Base-by-base conservation (phyloP, 495 filamentous ascomycete species). In the Peziza echinospora region DNA sequence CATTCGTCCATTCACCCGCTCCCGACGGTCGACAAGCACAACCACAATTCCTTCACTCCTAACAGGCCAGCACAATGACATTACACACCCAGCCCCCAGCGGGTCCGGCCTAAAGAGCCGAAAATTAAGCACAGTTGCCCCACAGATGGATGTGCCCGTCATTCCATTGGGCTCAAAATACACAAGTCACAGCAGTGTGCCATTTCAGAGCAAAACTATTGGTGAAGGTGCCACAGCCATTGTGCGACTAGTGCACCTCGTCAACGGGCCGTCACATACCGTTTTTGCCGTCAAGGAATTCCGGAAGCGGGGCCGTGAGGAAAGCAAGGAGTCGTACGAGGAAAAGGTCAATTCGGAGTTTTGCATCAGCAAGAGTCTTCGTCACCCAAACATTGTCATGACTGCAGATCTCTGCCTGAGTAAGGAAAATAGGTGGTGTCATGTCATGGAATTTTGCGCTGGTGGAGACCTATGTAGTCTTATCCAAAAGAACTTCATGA, bases 371-470 rank as follows among this genome's bases (percentile, higher is more conserved):
- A 80, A 80, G 62, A 78, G 75, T 51, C 59, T 82, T 48, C 68
- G 76, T 54, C 82, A 87, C 58, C 81, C 81, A 16, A 85, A 84
- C 56, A 78, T 85, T 48, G 76, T 85, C 51, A 71, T 76, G 53
- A 84, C 78, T 0, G 64, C 79, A 21, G 71, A 74, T 7, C 62
- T 87, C 13, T 83, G 81, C 61, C 73, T 67, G 24, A 62, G 75
- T 55, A 66, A 78, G 52, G 66, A 67, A 24, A 65, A 64, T 19
- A 69, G 72, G 25, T 84, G 77, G 77, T 80, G 78, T 56, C 78
- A 84, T 56, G 81, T 85, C 45, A 87, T 87, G 82, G 81, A 87
- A 57, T 85, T 76, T 51, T 87, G 82, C 63, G 63, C 67, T 5
- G 68, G 76, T 43, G 81, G 81, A 19, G 82, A 87, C 55, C 65